Base-by-base conservation (phyloP, 164 flowering plant species). In the Umbellularia californica region DNA sequence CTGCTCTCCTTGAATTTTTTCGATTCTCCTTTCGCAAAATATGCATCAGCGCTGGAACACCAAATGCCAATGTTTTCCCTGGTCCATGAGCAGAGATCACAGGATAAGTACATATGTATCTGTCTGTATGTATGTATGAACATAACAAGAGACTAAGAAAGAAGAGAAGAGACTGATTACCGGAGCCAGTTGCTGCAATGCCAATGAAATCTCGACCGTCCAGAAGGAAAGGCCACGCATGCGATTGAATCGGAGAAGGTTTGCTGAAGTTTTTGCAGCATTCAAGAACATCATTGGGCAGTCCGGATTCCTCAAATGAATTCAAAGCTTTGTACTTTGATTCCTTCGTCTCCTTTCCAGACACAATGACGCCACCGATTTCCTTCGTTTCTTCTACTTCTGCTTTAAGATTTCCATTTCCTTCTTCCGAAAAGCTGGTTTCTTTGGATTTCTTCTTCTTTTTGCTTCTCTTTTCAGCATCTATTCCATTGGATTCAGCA, bases 11-110 rank as follows among this genome's bases (percentile, higher is more conserved):
- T 1, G 82, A 24, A n/a, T 63, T 52, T 27, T 83, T 84, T 24
- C 77, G 79, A 72, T 86, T 90, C 55, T 83, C 74, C 83, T 88
- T 91, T 69, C 70, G 70, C 80, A 87, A 65, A 22, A 95, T 88
- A 80, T 93, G 98, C 94, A 90, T 85, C 19, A 93, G 84, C 9
- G 96, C 99, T 0, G 99, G 98, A 70, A 95, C 77, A 3, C 99
- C 99, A 84, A 88, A 93, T 20, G 97, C 99, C 86, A 95, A 79
- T 3, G 99, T 95, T 84, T 95, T 95, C 33, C 98, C 98, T 93
- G 78, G 80, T 22, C 28, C 60, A 55, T 55, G 67, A 75, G 64
- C 70, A 76, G 33, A 58, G 58, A 12, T 64, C 11, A 20, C 10
- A 2, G 62, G 63, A 52, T 62, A 52, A 13, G 1, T 52, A 52